A percentile compares a stretch with the other conserved stretches of the same genome.
Evolutionary conservation across 2,329 filamentous ascomycete genomes (phyloP).

Genomic region (Aspergillus sp.): DNA sequence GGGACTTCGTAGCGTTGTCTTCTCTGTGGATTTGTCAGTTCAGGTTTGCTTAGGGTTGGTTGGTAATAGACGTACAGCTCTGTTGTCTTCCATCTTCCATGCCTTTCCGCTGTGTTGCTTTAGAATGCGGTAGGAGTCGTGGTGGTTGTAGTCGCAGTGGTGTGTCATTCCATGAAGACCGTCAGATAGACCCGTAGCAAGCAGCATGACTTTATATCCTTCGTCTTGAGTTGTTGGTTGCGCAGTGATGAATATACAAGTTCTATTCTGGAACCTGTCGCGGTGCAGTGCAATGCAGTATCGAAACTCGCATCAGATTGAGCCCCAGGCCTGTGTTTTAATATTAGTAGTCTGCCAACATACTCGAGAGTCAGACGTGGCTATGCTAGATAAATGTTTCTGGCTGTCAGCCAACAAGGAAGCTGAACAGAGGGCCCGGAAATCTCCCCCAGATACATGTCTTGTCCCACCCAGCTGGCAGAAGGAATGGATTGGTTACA

Average conservation of each 20-base stretch:
- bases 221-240: not conserved
- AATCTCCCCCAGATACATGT: not conserved
- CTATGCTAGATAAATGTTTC: constrained; percentile 14
- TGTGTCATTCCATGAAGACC: not conserved
- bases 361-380: constrained; percentile 20
- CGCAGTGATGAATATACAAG: not conserved
- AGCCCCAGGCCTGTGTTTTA: not conserved
- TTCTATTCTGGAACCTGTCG: not conserved
- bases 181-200: not conserved
- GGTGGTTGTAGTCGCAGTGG: not conserved
- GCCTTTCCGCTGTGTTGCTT: not conserved
- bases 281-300: not conserved
- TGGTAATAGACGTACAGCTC: not conserved
- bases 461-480: not conserved
- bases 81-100: constrained; percentile 5
- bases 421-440: constrained; percentile 7
- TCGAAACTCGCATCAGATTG: not conserved
- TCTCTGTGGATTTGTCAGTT: not conserved
- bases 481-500: not conserved
- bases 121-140: not conserved
- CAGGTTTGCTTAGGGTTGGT: not conserved
- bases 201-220: constrained; percentile 10
- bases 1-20: not conserved
- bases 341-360: not conserved
- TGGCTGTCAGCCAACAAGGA: constrained; percentile 13